These are phyloP conservation scores for Ganoderma meredithae DNA, from an alignment of 1,284 basidiomycete species.

Conservation along the genomic window DNA sequence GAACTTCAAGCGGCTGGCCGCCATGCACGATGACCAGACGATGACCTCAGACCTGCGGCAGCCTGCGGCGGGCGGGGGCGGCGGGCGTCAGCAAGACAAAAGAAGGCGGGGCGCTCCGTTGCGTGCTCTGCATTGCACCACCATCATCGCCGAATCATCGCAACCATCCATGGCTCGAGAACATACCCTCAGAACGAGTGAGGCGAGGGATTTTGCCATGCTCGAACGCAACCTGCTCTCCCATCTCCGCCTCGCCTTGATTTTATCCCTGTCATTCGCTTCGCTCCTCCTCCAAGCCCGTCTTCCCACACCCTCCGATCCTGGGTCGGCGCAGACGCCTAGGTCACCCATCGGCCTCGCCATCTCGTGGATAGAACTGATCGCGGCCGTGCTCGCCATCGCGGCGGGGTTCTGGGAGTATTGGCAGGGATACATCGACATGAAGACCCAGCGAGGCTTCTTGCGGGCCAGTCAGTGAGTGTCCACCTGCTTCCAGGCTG, in stretches of 20 bases:
- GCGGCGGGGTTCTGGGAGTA: slow-evolving; percentile 71
- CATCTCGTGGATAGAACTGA: slow-evolving; percentile 41
- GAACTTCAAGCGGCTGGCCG: too few species aligned
- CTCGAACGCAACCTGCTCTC: slow-evolving; percentile 76
- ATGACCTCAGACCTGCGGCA: too few species aligned
- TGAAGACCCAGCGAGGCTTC: slow-evolving; percentile 66
- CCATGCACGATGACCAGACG: too few species aligned
- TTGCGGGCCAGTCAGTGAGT: slow-evolving; percentile 64
- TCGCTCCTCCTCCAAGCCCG: slow-evolving; percentile 68
- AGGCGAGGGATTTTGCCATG: slow-evolving; percentile 76
- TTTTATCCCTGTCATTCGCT: slow-evolving; percentile 68
- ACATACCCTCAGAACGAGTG: slow-evolving; percentile 50
- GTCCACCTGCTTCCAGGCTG: slow-evolving; percentile 10
- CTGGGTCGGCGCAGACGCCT: slow-evolving; percentile 35
- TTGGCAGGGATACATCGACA: slow-evolving; percentile 59
- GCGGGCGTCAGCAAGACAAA: too few species aligned
- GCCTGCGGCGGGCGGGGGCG: too few species aligned
- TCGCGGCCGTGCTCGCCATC: slow-evolving; percentile 61
- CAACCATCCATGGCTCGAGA: slow-evolving; percentile 36
- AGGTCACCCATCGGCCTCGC: slow-evolving; percentile 35
- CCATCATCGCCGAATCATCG: slow-evolving; percentile 1
- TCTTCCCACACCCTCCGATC: slow-evolving; percentile 50
- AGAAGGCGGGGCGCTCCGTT: background rate
- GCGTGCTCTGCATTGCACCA: background rate
- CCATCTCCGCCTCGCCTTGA: slow-evolving; percentile 67